These are phyloP conservation scores for Physaria fendleri DNA, from an alignment of 345 rosid species.

Conservation along the genomic window DNA sequence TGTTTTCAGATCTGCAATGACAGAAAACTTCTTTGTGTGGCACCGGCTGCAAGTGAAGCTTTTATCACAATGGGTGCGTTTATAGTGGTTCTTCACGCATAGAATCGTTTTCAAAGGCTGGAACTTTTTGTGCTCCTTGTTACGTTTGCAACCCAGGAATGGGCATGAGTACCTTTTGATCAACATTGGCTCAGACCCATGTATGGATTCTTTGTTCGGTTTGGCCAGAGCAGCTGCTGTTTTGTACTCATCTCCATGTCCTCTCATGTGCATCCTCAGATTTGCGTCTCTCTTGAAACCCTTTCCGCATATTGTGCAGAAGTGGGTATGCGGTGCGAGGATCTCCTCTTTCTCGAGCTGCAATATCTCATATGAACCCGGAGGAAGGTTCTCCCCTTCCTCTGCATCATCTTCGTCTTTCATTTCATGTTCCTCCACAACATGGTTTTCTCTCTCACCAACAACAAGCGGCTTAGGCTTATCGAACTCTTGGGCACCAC, in stretches of 20 bases:
- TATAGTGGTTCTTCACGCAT: slow-evolving; percentile 94
- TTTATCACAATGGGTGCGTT: slow-evolving; percentile 94
- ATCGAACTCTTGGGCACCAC: slow-evolving; percentile 33
- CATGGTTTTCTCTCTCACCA: slow-evolving; percentile 39
- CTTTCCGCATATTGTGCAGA: slow-evolving; percentile 94
- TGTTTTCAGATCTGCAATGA: slow-evolving; percentile 91
- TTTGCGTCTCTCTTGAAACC: slow-evolving; percentile 98
- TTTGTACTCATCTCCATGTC: slow-evolving; percentile 97
- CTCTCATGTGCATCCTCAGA: slow-evolving; percentile 98
- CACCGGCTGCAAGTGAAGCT: slow-evolving; percentile 86
- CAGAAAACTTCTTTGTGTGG: slow-evolving; percentile 91
- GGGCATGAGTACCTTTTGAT: slow-evolving; percentile 96
- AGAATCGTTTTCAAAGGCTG: slow-evolving; percentile 89
- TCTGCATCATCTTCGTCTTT: slow-evolving; percentile 93
- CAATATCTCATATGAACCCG: slow-evolving; percentile 86
- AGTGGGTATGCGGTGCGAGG: slow-evolving; percentile 96
- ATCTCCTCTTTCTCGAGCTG: slow-evolving; percentile 97
- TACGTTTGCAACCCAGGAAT: slow-evolving; percentile 85
- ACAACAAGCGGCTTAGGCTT: slow-evolving; percentile 40
- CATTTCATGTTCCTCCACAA: slow-evolving; percentile 61
- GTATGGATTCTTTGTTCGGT: slow-evolving; percentile 60
- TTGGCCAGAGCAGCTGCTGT: slow-evolving; percentile 90
- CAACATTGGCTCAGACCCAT: slow-evolving; percentile 51
- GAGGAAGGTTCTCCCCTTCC: slow-evolving; percentile 89
- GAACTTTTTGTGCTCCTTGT: slow-evolving; percentile 94